Conservation (phyloP, 257 asterid genomes). For the Solanum commersonii region DNA sequence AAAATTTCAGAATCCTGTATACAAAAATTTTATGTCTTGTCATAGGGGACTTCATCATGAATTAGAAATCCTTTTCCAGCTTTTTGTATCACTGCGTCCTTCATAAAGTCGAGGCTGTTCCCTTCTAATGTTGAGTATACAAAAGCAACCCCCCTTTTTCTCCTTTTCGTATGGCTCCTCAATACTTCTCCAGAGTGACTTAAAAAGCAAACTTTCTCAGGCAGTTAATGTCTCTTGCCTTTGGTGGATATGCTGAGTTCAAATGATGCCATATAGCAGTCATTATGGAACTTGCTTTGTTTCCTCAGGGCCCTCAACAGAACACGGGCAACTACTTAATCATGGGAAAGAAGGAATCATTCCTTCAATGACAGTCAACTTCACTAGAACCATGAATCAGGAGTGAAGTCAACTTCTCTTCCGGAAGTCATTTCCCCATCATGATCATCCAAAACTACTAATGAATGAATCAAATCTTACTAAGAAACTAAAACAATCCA, state of each 20-base stretch:
- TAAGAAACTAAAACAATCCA: slow-evolving; percentile 12
- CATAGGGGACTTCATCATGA: background rate
- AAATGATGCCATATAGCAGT: background rate
- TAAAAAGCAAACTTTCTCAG: background rate
- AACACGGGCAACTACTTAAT: background rate
- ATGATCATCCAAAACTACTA: slow-evolving; percentile 22
- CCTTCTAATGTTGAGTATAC: background rate
- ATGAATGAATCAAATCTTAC: slow-evolving; percentile 27
- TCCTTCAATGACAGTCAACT: background rate
- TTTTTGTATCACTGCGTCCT: background rate
- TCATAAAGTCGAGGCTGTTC: background rate
- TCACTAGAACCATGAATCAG: slow-evolving; percentile 1
- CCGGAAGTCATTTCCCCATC: slow-evolving; percentile 20
- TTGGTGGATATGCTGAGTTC: background rate
- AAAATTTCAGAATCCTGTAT: slow-evolving; percentile 1
- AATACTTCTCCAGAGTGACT: background rate
- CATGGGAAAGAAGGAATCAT: background rate
- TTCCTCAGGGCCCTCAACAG: background rate
- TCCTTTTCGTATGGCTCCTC: background rate
- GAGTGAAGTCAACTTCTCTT: slow-evolving; percentile 11
- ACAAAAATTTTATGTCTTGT: background rate
- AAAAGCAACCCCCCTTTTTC: background rate
- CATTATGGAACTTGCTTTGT: background rate
- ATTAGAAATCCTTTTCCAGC: background rate
- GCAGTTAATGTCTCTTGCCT: background rate